Evolutionary conservation across 1,139 yeast genomes (phyloP), one percentile per base, ranked within the genome.

Genomic region (Yamadazyma trypodendri): DNA sequence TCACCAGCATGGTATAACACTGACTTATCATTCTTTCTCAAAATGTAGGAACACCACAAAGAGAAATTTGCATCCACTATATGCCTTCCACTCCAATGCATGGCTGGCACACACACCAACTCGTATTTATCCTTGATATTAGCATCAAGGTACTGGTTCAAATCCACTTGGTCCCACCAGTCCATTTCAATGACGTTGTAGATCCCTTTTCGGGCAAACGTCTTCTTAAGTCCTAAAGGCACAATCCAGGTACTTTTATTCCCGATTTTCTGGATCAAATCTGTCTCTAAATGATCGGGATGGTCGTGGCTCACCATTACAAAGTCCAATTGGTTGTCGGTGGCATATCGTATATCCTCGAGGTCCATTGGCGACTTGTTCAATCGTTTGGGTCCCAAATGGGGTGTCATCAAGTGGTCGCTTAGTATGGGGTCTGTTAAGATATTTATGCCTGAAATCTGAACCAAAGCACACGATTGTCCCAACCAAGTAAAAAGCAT

Each of bases 31-130:
- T 85, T 75, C 40, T 79, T 75, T 37, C 79, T 66, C 9, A 90
- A 58, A 44, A 90, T 56, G 53, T 82, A 90, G 0, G 96, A 87
- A 49, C 95, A 85, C 97, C 97, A 90, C 35, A 90, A 63, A 0
- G 95, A 78, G 24, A 69, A 65, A 58, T 90, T 90, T 2, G 95
- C 77, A 56, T 90, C 97, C 20, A 81, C 55, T 21, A 90, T 61
- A 33, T 77, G 75, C 31, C 96, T 62, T 0, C 97, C 97, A 1
- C 95, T 85, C 97, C 97, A 90, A 61, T 90, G 97, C 97, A 90
- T 90, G 0, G 97, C 88, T 0, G 97, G 97, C 0, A 94, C 77
- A 60, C 97, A 87, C 1, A 87, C 89, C 23, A 90, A 67, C 48
- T 86, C 90, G 66, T 84, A 88, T 16, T 73, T 66, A 41, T 78